phyloP scores from a whole-genome alignment of 331 rosid species.

The Phaseolus coccineus region DNA sequence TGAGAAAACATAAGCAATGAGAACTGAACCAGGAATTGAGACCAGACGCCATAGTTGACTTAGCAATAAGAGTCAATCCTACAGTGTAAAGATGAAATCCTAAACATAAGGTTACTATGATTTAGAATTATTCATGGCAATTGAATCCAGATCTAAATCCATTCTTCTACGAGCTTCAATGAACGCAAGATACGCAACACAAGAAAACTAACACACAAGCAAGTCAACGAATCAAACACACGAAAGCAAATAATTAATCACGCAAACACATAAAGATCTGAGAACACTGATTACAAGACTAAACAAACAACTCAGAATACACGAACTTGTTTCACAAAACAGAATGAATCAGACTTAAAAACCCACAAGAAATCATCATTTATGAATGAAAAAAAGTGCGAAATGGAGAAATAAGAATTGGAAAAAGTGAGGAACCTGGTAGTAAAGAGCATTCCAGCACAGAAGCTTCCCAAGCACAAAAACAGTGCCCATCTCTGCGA shows the following conservation, averaged over 20 bases:
- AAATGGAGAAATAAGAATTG: not conserved
- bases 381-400: not conserved
- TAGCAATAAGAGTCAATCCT: slow-evolving; percentile 20
- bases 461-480: slow-evolving; percentile 87
- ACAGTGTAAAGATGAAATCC: slow-evolving; percentile 20
- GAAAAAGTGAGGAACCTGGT: slow-evolving; percentile 60
- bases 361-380: not conserved
- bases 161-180: slow-evolving; percentile 1
- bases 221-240: slow-evolving; percentile 25
- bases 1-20: slow-evolving; percentile 19
- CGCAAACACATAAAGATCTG: slow-evolving; percentile 43
- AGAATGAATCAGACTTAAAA: slow-evolving; percentile 16
- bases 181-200: not conserved
- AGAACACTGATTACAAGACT: slow-evolving; percentile 9
- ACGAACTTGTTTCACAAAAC: slow-evolving; percentile 29
- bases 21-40: slow-evolving; percentile 15
- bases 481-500: slow-evolving; percentile 81
- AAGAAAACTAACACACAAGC: not conserved
- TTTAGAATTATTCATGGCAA: slow-evolving; percentile 30
- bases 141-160: slow-evolving; percentile 52
- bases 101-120: slow-evolving; percentile 23
- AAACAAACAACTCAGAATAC: not conserved
- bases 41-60: slow-evolving; percentile 41
- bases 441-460: slow-evolving; percentile 92
- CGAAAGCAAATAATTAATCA: slow-evolving; percentile 25